Percentiles rank a stretch among this genome's conserved stretches.
These are phyloP conservation scores for Podaxis sp. DNA, from an alignment of 768 basidiomycete genomes.

Conservation along the genomic window DNA sequence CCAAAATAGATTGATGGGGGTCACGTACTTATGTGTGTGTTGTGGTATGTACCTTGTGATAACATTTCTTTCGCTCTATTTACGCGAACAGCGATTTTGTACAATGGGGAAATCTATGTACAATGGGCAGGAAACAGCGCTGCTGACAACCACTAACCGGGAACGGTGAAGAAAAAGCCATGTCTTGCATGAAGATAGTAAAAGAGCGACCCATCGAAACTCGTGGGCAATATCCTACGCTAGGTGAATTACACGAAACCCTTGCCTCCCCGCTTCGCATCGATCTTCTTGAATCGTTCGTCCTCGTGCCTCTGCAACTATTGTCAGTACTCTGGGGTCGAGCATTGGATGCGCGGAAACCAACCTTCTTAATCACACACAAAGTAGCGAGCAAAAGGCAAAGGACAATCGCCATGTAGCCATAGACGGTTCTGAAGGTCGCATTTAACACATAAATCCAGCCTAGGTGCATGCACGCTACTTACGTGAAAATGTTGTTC, in stretches of 20 bases:
- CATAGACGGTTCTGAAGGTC: conserved; percentile 60
- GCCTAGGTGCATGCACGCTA: conserved; percentile 18
- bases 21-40: neutral
- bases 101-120: conserved; percentile 7
- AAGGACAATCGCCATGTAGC: conserved; percentile 79
- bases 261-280: conserved; percentile 81
- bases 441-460: neutral
- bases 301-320: conserved; percentile 64
- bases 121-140: neutral
- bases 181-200: conserved; percentile 3
- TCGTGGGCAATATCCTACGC: neutral
- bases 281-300: conserved; percentile 86
- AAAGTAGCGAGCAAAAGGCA: conserved; percentile 75
- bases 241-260: conserved; percentile 66
- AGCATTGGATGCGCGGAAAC: conserved; percentile 10
- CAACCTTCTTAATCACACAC: conserved; percentile 82
- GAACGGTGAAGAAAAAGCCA: neutral
- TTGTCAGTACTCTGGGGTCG: neutral
- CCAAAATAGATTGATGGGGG: neutral
- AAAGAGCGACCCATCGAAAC: conserved; percentile 1
- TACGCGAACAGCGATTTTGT: neutral
- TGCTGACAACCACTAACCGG: conserved; percentile 2
- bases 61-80: neutral
- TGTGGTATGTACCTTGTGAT: neutral
- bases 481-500: conserved; percentile 83